Percentiles rank a stretch among this genome's conserved stretches.
Evolutionary conservation across 2,329 filamentous ascomycete species (phyloP).

Genomic region (Coniochaeta ligniaria): DNA sequence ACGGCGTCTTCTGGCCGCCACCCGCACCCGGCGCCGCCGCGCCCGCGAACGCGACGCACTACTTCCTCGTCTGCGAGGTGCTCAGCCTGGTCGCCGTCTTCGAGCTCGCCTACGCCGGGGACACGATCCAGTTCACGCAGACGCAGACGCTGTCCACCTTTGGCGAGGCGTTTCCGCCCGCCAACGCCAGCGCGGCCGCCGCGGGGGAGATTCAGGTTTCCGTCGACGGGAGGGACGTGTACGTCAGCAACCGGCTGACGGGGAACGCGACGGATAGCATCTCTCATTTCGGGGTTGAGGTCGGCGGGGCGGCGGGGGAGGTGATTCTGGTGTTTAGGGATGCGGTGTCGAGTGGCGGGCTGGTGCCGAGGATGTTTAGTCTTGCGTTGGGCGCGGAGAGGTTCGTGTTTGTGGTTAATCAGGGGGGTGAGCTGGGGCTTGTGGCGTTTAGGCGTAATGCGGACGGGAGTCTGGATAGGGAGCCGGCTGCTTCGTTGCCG

Average conservation of each 20-base stretch:
- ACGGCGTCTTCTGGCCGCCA: constrained; percentile 38
- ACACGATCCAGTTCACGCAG: constrained; percentile 26
- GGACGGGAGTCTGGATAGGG: constrained; percentile 20
- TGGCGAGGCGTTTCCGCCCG: constrained; percentile 23
- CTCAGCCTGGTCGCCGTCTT: constrained; percentile 36
- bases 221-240: constrained; percentile 34
- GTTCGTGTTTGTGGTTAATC: constrained; percentile 39
- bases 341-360: constrained; percentile 25
- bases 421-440: constrained; percentile 31
- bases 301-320: constrained; percentile 16
- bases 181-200: constrained; percentile 27
- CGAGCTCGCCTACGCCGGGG: constrained; percentile 27
- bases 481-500: constrained; percentile 18
- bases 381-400: constrained; percentile 21
- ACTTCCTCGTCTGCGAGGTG: constrained; percentile 39
- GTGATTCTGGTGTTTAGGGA: constrained; percentile 25
- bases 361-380: constrained; percentile 40
- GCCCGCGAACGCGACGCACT: constrained; percentile 30
- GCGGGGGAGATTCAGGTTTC: constrained; percentile 38
- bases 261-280: constrained; percentile 38
- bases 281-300: constrained; percentile 32
- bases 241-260: constrained; percentile 43
- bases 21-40: constrained; percentile 11
- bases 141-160: constrained; percentile 33
- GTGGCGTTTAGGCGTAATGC: constrained; percentile 27